Base-by-base conservation (phyloP, 1,284 basidiomycete species). In the Ustilago sp. region DNA sequence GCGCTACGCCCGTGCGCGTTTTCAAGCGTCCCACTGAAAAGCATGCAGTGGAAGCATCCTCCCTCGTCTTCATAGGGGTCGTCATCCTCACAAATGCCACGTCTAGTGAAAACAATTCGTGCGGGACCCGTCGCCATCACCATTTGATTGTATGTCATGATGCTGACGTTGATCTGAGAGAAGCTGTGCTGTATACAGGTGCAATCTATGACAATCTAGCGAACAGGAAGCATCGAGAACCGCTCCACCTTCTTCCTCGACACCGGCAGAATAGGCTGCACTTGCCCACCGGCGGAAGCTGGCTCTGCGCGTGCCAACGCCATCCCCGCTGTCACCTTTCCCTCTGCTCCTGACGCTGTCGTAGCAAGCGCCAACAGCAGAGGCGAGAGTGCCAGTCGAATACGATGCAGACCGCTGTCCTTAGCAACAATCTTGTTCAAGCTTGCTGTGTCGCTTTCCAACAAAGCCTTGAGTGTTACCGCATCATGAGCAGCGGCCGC, bases 171-270 rank as follows among this genome's bases (percentile, higher is more conserved):
- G 23, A 28, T 28, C 23, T 28, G 23, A 28, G 23, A 28, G 3
- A 28, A 28, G 23, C 3, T 28, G 23, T 28, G 23, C 2, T 28
- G 23, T 28, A 3, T 28, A 28, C 23, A 28, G 23, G 23, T 23
- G 23, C 23, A 23, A 50, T 50, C 47, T 8, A 8, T n/a, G n/a
- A 4, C 17, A 4, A 48, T 11, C 53, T 45, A 71, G 39, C 70
- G 65, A 17, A 73, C 65, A 8, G 70, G 70, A 39, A 73, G 70
- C 35, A 61, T 38, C 19, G 61, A 53, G 36, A 73, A 68, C 7
- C 70, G 58, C 32, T 64, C 65, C 47, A 64, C 19, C 58, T 58
- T 64, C 36, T 60, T 63, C 11, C 65, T 43, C 15, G 70, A 61
- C 2, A 73, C 35, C 1, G 58, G 15, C 8, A 73, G 50, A 23